A percentile compares a stretch with the other conserved stretches of the same genome.
These are phyloP conservation scores for Trichocladium antarcticum DNA, from an alignment of 495 filamentous ascomycete genomes.

Conservation along the genomic window DNA sequence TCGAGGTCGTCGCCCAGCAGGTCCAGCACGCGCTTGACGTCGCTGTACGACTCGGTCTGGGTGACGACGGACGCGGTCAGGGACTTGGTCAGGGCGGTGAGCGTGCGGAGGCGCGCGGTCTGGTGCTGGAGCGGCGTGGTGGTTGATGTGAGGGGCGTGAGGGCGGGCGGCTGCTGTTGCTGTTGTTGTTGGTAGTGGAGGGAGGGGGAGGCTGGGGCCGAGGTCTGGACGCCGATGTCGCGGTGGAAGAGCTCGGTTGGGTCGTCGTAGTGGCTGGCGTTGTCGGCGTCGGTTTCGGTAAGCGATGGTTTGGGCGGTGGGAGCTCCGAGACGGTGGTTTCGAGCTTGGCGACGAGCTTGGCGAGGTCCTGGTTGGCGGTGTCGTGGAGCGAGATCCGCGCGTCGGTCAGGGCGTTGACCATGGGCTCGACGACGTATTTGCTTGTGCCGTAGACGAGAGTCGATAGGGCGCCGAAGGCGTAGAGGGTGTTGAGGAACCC, in stretches of 20 bases:
- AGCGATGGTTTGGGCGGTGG: slow-evolving; percentile 16
- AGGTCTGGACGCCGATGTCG: slow-evolving; percentile 81
- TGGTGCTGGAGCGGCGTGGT: slow-evolving; percentile 29
- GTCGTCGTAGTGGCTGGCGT: slow-evolving; percentile 40
- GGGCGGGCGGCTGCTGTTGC: too few relatives aligned
- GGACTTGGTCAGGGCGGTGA: slow-evolving; percentile 41
- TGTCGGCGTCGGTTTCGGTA: slow-evolving; percentile 20
- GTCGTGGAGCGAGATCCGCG: slow-evolving; percentile 69
- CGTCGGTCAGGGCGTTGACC: slow-evolving; percentile 57
- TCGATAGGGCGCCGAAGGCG: slow-evolving; percentile 55
- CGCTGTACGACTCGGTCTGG: slow-evolving; percentile 27
- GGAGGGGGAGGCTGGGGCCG: slow-evolving; percentile 34
- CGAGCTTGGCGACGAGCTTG: slow-evolving; percentile 64
- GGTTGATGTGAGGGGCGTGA: slow-evolving; percentile 8
- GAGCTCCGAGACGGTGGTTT: slow-evolving; percentile 51
- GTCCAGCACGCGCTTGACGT: slow-evolving; percentile 36
- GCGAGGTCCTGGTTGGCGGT: slow-evolving; percentile 54
- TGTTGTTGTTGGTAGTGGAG: background rate
- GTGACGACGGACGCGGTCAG: slow-evolving; percentile 37
- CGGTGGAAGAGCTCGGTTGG: slow-evolving; percentile 85
- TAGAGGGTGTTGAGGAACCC: slow-evolving; percentile 71
- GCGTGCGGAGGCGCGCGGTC: slow-evolving; percentile 21
- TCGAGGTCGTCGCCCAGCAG: slow-evolving; percentile 39
- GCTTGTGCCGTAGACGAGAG: slow-evolving; percentile 67
- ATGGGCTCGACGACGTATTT: slow-evolving; percentile 77